A percentile compares a stretch with the other conserved stretches of the same genome.
phyloP scores from a whole-genome alignment of 257 asterid genomes.

The Jaltomata sinuosa region DNA sequence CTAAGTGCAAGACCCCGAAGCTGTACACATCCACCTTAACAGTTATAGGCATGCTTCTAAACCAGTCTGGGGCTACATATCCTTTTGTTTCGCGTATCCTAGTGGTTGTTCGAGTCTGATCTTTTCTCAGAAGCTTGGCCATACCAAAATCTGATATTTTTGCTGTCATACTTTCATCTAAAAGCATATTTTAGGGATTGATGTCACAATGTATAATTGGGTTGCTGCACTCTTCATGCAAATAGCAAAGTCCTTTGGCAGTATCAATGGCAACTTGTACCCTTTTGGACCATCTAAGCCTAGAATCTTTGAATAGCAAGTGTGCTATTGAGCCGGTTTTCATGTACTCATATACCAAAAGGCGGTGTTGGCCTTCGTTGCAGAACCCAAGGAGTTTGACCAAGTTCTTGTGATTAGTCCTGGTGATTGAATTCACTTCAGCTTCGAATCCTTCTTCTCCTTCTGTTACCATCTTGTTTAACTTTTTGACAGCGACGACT shows the following conservation, averaged over 20 bases:
- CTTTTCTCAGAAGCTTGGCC: not conserved
- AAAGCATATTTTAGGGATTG: not conserved
- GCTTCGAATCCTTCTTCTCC: constrained; percentile 18
- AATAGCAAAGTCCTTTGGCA: constrained; percentile 24
- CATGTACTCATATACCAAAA: constrained; percentile 29
- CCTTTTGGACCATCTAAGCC: constrained; percentile 20
- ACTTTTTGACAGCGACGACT: constrained; percentile 24
- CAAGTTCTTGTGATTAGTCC: constrained; percentile 30
- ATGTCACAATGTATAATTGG: constrained; percentile 19
- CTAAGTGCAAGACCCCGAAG: not conserved
- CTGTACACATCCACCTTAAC: not conserved
- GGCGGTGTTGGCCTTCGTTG: constrained; percentile 10
- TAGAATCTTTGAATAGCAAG: constrained; percentile 7
- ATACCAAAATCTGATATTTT: not conserved
- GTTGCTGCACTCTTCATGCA: constrained; percentile 34
- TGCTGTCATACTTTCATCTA: not conserved
- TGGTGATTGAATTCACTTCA: constrained; percentile 25
- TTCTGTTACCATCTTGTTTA: constrained; percentile 7
- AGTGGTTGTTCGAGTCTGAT: not conserved
- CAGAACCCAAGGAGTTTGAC: constrained; percentile 28
- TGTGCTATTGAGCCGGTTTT: constrained; percentile 15
- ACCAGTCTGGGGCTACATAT: not conserved
- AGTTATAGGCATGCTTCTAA: not conserved
- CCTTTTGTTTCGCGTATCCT: not conserved
- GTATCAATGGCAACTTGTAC: constrained; percentile 17